Percentiles rank a stretch among this genome's conserved stretches.
Evolutionary conservation across 352 stramenopile genomes (phyloP).

Genomic region (Globisporangium spinosum): DNA sequence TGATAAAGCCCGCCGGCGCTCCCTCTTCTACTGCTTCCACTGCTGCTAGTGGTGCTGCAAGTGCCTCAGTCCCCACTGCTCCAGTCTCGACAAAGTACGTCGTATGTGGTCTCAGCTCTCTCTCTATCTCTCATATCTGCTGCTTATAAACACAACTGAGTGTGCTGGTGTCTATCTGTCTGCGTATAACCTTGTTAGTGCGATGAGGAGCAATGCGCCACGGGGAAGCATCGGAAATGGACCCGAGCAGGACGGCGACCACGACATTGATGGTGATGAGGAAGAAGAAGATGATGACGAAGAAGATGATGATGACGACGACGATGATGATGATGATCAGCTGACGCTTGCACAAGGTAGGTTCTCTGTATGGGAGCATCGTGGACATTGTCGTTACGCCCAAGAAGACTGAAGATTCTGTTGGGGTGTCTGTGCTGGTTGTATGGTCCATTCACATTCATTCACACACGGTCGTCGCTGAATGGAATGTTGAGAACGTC

Average conservation of each 20-base stretch:
- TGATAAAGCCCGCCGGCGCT: constrained; percentile 28
- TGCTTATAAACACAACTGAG: not conserved
- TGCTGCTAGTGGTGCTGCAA: not conserved
- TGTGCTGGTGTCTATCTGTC: not conserved
- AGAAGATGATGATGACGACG: constrained; percentile 38
- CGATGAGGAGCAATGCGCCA: not conserved
- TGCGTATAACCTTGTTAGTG: not conserved
- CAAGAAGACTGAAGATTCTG: not conserved
- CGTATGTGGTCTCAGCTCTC: not conserved
- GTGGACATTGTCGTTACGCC: not conserved
- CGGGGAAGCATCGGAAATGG: not conserved
- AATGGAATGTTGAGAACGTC: constrained; percentile 83
- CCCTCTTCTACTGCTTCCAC: not conserved
- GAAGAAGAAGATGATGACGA: constrained; percentile 38
- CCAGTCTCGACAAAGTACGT: not conserved
- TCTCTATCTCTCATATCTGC: not conserved
- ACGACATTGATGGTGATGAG: constrained; percentile 21
- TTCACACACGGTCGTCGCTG: constrained; percentile 37
- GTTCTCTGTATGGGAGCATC: not conserved
- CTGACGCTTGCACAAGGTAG: constrained; percentile 63
- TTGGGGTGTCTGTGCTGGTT: not conserved
- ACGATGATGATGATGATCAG: constrained; percentile 51
- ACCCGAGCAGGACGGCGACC: constrained; percentile 19
- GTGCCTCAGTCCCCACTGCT: not conserved
- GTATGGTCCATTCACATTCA: not conserved